Evolutionary conservation across 208 protist species (phyloP).

Genomic region (Acanthamoeba rhysodes): DNA sequence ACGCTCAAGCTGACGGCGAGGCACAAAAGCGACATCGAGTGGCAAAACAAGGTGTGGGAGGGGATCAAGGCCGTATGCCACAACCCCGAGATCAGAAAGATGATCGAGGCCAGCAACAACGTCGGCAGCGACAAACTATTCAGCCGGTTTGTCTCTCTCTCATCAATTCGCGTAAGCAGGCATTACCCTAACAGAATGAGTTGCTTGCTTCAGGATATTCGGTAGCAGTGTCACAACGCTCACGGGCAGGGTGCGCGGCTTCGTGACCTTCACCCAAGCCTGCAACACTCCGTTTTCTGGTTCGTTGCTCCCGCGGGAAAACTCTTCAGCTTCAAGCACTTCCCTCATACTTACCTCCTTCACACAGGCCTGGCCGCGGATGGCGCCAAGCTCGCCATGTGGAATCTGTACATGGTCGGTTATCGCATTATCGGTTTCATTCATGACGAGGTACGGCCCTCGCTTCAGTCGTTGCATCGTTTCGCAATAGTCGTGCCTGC

Average conservation of each 20-base stretch:
- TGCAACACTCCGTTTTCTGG: constrained; percentile 66
- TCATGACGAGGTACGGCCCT: constrained; percentile 39
- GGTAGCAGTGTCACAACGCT: constrained; percentile 9
- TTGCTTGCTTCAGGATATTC: not conserved
- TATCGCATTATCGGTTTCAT: constrained; percentile 69
- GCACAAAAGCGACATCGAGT: constrained; percentile 20
- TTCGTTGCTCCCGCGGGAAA: not conserved
- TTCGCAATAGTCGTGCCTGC: too few relatives aligned
- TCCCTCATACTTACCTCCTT: not conserved
- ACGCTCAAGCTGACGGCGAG: not conserved
- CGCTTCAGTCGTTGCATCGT: not conserved
- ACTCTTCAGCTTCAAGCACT: not conserved
- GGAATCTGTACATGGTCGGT: constrained; percentile 36
- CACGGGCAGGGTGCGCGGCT: constrained; percentile 35
- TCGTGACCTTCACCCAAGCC: constrained; percentile 65
- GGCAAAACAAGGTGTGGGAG: constrained; percentile 25
- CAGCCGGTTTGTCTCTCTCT: not conserved
- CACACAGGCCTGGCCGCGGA: constrained; percentile 26
- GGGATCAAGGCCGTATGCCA: not conserved
- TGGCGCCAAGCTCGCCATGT: constrained; percentile 70
- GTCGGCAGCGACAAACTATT: not conserved
- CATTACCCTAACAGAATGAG: not conserved
- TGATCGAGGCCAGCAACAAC: constrained; percentile 26
- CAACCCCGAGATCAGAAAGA: not conserved
- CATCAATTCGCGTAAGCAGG: too few relatives aligned